phyloP scores from a whole-genome alignment of 495 filamentous ascomycete species.

The Parmelia sp. region DNA sequence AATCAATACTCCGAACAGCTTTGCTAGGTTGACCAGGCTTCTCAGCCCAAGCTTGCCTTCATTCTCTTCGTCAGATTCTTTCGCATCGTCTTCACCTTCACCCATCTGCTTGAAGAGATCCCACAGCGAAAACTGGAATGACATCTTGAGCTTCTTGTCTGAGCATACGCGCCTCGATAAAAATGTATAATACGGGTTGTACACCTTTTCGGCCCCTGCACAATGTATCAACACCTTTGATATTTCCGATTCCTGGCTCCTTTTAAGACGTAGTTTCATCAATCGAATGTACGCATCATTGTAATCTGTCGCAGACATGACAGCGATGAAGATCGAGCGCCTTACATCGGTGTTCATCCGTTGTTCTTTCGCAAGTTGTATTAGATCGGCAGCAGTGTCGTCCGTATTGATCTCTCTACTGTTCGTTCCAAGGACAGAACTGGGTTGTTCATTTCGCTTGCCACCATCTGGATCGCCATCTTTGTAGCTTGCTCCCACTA shows the following conservation, averaged over 20 bases:
- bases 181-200: constrained; percentile 91
- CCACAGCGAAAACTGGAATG: constrained; percentile 82
- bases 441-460: not conserved
- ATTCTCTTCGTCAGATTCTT: constrained; percentile 40
- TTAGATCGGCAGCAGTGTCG: constrained; percentile 58
- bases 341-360: constrained; percentile 94
- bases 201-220: constrained; percentile 68
- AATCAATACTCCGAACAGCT: constrained; percentile 73
- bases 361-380: constrained; percentile 68
- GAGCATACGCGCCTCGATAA: constrained; percentile 69
- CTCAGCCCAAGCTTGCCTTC: constrained; percentile 49
- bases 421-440: not conserved
- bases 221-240: constrained; percentile 85
- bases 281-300: constrained; percentile 74
- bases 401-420: constrained; percentile 36
- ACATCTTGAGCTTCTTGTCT: constrained; percentile 62
- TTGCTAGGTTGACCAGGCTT: constrained; percentile 80
- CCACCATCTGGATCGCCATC: constrained; percentile 25
- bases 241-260: constrained; percentile 78
- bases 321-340: constrained; percentile 82
- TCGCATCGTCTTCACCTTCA: constrained; percentile 57
- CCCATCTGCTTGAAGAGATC: constrained; percentile 82
- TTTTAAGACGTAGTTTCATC: constrained; percentile 76
- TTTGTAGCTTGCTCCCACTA: constrained; percentile 87
- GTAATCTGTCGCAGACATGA: constrained; percentile 83